Evolutionary conservation across 192 early-diverging fungal species (phyloP), one percentile per base, ranked within the genome.

Genomic region (Coemansia sp.): DNA sequence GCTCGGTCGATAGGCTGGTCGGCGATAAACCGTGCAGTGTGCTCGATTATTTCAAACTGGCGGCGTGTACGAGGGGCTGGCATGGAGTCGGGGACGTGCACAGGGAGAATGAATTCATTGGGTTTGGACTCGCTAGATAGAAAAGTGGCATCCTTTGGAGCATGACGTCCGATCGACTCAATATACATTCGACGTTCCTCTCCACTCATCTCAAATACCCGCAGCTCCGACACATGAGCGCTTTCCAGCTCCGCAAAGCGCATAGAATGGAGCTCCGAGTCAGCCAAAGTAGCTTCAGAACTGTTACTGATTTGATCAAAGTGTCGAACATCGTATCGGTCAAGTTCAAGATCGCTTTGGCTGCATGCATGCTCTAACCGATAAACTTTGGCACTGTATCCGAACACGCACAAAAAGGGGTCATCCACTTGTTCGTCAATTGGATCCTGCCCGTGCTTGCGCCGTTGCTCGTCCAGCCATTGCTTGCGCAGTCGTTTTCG

Each of bases 21-120:
- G 48, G 82, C 72, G 41, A 92, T 77, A 67, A 92, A 90, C 60
- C 82, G 82, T 10, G 90, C 89, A 0, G 89, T 90, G 27, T 79
- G 73, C 60, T 91, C 88, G 29, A 92, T 89, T 41, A 92, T 78
- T n/a, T 80, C 85, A 55, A 86, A 84, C 32, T 86, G 79, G 38
- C 87, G 62, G 57, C 83, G 69, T 9, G 82, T 84, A 15, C 59
- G 62, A 5, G 91, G 91, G 76, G 24, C 10, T 0, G 27, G 45
- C 60, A 74, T 65, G 3, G 45, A 61, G 4, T 73, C 65, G 0
- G 77, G 72, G 12, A 74, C 62, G 0, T 61, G 55, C 54, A 80
- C 73, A 2, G 27, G 17, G 1, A 53, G 68, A 1, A 0, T 45
- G 35, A 80, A 65, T 14, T 23, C 19, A 12, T n/a, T n/a, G 2